Base-by-base conservation (phyloP, 371 early-diverging fungal genomes). In the Mucor plumbeus region DNA sequence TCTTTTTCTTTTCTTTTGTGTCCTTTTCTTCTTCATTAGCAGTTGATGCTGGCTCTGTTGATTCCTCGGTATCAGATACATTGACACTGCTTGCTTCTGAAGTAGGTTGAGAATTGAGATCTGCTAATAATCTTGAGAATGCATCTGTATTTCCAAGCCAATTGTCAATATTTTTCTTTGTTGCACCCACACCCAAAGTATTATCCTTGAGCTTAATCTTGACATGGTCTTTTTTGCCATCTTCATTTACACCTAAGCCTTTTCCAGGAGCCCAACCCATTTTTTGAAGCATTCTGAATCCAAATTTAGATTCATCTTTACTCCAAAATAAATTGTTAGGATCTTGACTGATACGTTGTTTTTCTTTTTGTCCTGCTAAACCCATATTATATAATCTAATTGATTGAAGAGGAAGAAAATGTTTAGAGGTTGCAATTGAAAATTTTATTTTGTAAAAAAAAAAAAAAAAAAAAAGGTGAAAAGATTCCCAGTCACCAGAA, bases 181-280 rank as follows among this genome's bases (percentile, higher is more conserved):
- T 91, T 7, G 95, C 96, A 19, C 97, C 97, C 17, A 97, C 73
- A 47, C 97, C 97, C n/a, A 89, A 74, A 50, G 81, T 89, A 77
- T 97, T 89, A 58, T 84, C 83, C 81, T 96, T 97, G 35, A 92
- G 75, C 41, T 78, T 77, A 62, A 95, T 89, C 78, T 92, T 93
- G 66, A 97, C 83, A 70, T 95, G 92, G 33, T 90, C 89, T 56
- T 85, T 79, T 43, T 77, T 80, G 64, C 97, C 97, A 71, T 94
- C 90, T 71, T 92, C 93, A 60, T 94, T 91, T 26, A 85, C 85
- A 34, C 98, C 98, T 1, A 98, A 85, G 15, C 98, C 98, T 71
- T 93, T 94, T 47, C 98, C 97, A 44, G 92, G 94, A 19, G 86
- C 77, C 98, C 98, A 98, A 1, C 98, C 98, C 96, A 97, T 95